Evolutionary conservation across 179 eudicot genomes (phyloP).

Genomic region (Spinacia oleracea): DNA sequence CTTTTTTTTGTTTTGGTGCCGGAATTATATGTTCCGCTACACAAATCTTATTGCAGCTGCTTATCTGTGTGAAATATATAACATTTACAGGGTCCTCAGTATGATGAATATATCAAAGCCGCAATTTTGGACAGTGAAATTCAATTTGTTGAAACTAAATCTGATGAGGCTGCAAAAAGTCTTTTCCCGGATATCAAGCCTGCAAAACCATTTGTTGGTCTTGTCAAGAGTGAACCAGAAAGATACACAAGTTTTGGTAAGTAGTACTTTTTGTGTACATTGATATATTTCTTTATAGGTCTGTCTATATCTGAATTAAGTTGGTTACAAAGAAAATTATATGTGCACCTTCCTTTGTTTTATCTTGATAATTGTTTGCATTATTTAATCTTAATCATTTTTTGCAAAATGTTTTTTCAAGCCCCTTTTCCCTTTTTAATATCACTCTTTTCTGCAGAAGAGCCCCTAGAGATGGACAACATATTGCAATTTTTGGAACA

Average conservation of each 20-base stretch:
- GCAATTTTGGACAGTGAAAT: slow-evolving; percentile 71
- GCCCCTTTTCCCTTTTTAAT: background rate
- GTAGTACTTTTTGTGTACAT: slow-evolving; percentile 19
- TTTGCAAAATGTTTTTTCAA: background rate
- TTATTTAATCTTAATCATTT: background rate
- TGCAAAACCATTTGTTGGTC: slow-evolving; percentile 56
- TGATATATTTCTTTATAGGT: background rate
- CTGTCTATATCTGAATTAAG: background rate
- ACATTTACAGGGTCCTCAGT: slow-evolving; percentile 60
- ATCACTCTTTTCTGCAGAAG: slow-evolving; percentile 46
- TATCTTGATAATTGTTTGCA: background rate
- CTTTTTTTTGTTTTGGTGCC: background rate
- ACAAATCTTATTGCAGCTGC: background rate
- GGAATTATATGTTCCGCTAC: background rate
- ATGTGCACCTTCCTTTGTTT: background rate
- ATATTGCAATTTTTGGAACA: slow-evolving; percentile 64
- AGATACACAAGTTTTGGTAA: slow-evolving; percentile 67
- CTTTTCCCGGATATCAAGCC: slow-evolving; percentile 56
- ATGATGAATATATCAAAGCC: slow-evolving; percentile 76
- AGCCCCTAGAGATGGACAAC: slow-evolving; percentile 44
- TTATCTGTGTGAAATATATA: slow-evolving; percentile 9
- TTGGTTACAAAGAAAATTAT: background rate
- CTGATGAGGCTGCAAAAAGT: slow-evolving; percentile 53
- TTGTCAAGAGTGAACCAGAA: slow-evolving; percentile 89
- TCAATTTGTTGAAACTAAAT: slow-evolving; percentile 80